phyloP scores from a whole-genome alignment of 139 green algal species.

The Dunaliella sp. region DNA sequence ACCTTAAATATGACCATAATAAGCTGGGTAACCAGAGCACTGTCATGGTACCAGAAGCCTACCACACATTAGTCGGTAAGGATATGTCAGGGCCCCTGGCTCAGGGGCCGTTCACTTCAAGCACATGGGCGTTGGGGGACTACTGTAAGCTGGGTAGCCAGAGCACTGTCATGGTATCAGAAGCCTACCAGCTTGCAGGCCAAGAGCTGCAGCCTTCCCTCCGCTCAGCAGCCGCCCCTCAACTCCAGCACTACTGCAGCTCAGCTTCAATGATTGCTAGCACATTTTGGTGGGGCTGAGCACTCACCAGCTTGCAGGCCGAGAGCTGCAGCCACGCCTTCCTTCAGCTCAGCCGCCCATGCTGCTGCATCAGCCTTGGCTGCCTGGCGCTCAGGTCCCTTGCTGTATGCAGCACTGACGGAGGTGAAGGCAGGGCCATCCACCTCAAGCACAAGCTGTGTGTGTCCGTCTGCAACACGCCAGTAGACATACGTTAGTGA shows the following conservation, averaged over 20 bases:
- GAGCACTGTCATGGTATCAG: background rate
- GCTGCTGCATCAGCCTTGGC: background rate
- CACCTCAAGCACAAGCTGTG: background rate
- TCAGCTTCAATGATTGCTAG: background rate
- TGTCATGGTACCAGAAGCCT: too few relatives aligned
- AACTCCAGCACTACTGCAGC: background rate
- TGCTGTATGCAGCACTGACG: background rate
- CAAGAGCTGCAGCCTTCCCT: background rate
- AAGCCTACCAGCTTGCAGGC: too few relatives aligned
- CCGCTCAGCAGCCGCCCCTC: background rate
- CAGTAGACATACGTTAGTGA: too few relatives aligned
- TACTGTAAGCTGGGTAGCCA: background rate
- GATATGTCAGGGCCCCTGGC: too few relatives aligned
- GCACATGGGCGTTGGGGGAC: too few relatives aligned
- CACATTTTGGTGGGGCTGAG: background rate
- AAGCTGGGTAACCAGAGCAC: background rate
- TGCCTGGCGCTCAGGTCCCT: background rate
- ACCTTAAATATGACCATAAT: background rate
- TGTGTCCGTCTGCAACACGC: background rate
- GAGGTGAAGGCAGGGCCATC: background rate
- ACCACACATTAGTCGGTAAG: too few relatives aligned
- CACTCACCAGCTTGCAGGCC: background rate
- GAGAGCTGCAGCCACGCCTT: background rate
- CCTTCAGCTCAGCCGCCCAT: background rate
- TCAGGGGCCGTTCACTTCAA: background rate